These are phyloP conservation scores for Phytophthora cryptogea DNA, from an alignment of 352 stramenopile species.

Conservation along the genomic window DNA sequence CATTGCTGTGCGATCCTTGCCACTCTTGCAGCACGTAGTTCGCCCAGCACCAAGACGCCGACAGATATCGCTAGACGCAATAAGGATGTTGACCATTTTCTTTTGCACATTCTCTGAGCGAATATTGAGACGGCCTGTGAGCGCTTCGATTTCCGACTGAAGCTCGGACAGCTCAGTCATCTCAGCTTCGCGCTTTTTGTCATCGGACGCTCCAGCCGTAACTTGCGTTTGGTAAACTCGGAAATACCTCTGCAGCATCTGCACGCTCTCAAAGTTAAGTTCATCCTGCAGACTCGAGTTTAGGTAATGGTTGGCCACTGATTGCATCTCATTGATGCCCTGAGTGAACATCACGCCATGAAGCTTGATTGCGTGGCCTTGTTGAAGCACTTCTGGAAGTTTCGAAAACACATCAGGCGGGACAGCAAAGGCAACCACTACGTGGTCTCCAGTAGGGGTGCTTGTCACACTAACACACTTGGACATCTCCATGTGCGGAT, in stretches of 20 bases:
- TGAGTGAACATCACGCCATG: constrained; percentile 88
- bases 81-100: constrained; percentile 89
- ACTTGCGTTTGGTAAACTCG: constrained; percentile 76
- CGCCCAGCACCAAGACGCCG: constrained; percentile 90
- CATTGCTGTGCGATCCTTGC: constrained; percentile 98
- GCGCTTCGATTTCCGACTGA: constrained; percentile 56
- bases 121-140: constrained; percentile 62
- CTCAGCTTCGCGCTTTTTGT: constrained; percentile 34
- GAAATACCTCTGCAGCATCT: constrained; percentile 76
- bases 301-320: constrained; percentile 86
- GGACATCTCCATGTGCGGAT: constrained; percentile 62
- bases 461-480: constrained; percentile 78
- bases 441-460: constrained; percentile 50
- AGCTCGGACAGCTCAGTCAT: constrained; percentile 50
- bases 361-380: constrained; percentile 75
- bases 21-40: constrained; percentile 97
- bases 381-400: constrained; percentile 64
- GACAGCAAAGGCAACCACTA: constrained; percentile 76
- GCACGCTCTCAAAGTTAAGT: constrained; percentile 80
- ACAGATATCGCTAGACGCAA: constrained; percentile 87
- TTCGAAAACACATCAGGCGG: constrained; percentile 56
- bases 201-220: constrained; percentile 28
- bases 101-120: constrained; percentile 75
- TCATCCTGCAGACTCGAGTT: constrained; percentile 87
- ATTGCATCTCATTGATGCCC: constrained; percentile 95